phyloP scores from a whole-genome alignment of 2,329 filamentous ascomycete genomes.

The Stromatinia cepivora region DNA sequence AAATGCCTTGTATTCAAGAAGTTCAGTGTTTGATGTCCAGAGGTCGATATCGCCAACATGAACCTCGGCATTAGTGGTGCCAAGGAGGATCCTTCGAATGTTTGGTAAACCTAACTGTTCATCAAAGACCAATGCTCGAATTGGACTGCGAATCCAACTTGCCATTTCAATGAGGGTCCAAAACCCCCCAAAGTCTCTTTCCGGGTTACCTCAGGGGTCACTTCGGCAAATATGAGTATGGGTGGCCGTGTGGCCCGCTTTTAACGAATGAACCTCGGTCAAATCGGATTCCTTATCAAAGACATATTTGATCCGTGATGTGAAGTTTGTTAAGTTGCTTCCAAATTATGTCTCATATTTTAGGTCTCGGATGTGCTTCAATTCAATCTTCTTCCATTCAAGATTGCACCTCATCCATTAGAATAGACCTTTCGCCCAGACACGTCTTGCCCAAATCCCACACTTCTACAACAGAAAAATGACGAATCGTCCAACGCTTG shows the following conservation, averaged over 20 bases:
- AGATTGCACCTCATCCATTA: not conserved
- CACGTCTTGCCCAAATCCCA: not conserved
- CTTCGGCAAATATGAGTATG: slow-evolving; percentile 1
- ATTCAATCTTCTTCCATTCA: not conserved
- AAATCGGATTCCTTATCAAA: slow-evolving; percentile 9
- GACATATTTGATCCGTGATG: not conserved
- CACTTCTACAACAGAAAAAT: slow-evolving; percentile 28
- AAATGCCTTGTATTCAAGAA: not conserved
- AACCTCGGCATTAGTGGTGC: not conserved
- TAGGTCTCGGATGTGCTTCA: not conserved
- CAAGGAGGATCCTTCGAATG: not conserved
- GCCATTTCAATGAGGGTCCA: not conserved
- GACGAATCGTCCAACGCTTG: slow-evolving; percentile 56
- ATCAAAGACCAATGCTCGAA: not conserved
- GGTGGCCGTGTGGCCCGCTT: not conserved
- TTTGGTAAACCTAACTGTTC: too few species aligned
- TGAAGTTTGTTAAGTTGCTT: not conserved
- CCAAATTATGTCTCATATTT: not conserved
- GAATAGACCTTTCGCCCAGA: not conserved
- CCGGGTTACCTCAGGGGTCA: not conserved
- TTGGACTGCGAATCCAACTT: not conserved
- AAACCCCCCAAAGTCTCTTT: not conserved
- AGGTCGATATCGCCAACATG: too few species aligned
- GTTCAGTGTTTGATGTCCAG: too few species aligned
- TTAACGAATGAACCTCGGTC: slow-evolving; percentile 9